phyloP scores from a whole-genome alignment of 495 filamentous ascomycete genomes.

The Talaromyces ruber region DNA sequence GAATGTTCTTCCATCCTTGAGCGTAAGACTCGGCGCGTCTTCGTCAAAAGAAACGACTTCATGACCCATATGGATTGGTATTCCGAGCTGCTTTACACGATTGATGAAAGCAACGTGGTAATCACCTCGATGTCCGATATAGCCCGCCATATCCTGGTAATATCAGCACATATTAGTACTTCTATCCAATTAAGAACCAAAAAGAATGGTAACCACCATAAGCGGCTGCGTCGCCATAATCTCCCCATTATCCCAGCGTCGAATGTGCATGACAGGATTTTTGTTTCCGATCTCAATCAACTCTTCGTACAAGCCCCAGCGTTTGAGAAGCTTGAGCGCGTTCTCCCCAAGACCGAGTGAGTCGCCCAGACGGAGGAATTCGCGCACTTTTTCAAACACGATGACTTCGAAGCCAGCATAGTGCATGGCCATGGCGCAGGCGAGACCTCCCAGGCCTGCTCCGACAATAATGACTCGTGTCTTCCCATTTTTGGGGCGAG shows the following conservation, averaged over 20 bases:
- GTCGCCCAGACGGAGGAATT: conserved; percentile 38
- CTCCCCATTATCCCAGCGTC: background rate
- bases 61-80: conserved; percentile 37
- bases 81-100: conserved; percentile 36
- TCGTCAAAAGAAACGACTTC: conserved; percentile 41
- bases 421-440: conserved; percentile 20
- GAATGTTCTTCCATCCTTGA: conserved; percentile 16
- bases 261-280: background rate
- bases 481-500: background rate
- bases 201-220: background rate
- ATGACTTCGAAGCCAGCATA: conserved; percentile 30
- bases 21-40: conserved; percentile 19
- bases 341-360: background rate
- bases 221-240: conserved; percentile 1
- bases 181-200: background rate
- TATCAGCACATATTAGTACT: no score
- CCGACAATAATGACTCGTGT: conserved; percentile 24
- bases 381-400: conserved; percentile 39
- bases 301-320: background rate
- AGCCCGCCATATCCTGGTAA: conserved; percentile 1
- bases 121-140: conserved; percentile 32
- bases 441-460: conserved; percentile 29
- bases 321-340: background rate
- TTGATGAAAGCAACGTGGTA: conserved; percentile 44
- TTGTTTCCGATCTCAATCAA: background rate